phyloP scores from a whole-genome alignment of 371 early-diverging fungal genomes.

The Entomophthora muscae region DNA sequence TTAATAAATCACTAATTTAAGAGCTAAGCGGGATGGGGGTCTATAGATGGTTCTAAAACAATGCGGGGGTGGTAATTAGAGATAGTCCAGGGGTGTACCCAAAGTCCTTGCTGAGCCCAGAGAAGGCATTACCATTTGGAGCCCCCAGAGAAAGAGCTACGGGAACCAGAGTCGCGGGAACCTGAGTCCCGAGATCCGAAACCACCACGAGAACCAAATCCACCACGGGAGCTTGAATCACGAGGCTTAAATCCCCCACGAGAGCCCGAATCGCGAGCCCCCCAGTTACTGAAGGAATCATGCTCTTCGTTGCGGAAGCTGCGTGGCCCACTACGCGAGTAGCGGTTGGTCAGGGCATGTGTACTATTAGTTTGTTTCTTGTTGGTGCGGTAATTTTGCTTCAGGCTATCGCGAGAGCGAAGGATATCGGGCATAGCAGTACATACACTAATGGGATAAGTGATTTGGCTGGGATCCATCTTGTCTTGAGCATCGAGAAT shows the following conservation, averaged over 20 bases:
- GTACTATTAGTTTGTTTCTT: not conserved
- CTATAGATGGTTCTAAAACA: too few relatives aligned
- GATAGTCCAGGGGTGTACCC: too few relatives aligned
- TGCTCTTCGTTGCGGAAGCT: not conserved
- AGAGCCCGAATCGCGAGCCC: not conserved
- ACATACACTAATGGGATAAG: not conserved
- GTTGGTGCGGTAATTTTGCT: not conserved
- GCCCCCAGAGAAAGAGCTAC: too few relatives aligned
- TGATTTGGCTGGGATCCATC: not conserved
- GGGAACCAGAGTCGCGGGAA: too few relatives aligned
- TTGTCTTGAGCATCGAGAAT: not conserved
- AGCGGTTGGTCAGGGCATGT: not conserved
- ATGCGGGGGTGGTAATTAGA: too few relatives aligned
- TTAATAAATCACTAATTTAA: too few relatives aligned
- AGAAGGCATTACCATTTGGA: too few relatives aligned
- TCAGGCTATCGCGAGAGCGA: not conserved
- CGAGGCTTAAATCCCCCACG: not conserved
- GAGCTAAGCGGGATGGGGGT: too few relatives aligned
- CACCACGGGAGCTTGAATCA: not conserved
- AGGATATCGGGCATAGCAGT: not conserved
- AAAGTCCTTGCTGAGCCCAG: too few relatives aligned
- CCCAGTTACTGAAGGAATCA: not conserved
- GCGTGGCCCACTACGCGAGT: not conserved
- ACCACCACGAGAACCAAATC: not conserved
- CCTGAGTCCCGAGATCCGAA: not conserved